Percentiles rank a stretch among this genome's conserved stretches.
Conservation (phyloP, 768 basidiomycete genomes). For the Phlebiopsis flavidoalba region DNA sequence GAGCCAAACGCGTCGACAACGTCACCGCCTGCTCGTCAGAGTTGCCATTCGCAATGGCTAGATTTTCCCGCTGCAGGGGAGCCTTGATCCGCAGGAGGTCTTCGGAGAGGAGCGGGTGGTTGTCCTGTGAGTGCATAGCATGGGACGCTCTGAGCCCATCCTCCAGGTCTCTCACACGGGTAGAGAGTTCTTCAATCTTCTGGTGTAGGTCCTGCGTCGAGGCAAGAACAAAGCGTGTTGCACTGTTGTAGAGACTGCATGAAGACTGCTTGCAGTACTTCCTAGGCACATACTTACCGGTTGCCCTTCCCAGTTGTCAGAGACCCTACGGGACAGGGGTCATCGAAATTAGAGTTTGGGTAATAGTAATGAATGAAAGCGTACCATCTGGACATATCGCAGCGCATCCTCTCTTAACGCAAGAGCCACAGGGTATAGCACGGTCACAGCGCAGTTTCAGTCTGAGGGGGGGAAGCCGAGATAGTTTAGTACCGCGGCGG, state of each 20-base stretch:
- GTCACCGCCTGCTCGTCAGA: slow-evolving; percentile 63
- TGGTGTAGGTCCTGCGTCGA: slow-evolving; percentile 80
- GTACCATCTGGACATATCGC: slow-evolving; percentile 79
- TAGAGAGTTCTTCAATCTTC: slow-evolving; percentile 70
- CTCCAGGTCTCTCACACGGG: slow-evolving; percentile 72
- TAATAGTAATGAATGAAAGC: slow-evolving; percentile 7
- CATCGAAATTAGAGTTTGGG: neutral
- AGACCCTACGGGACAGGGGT: slow-evolving; percentile 44
- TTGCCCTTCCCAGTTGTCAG: slow-evolving; percentile 81
- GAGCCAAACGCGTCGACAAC: slow-evolving; percentile 74
- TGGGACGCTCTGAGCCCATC: slow-evolving; percentile 63
- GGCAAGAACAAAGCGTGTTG: slow-evolving; percentile 66
- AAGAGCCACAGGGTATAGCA: slow-evolving; percentile 71
- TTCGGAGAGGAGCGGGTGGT: slow-evolving; percentile 64
- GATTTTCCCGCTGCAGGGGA: slow-evolving; percentile 61
- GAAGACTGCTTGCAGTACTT: neutral
- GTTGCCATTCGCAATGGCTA: slow-evolving; percentile 31
- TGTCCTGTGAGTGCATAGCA: slow-evolving; percentile 48
- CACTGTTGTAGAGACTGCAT: slow-evolving; percentile 4
- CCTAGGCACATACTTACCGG: slow-evolving; percentile 39
- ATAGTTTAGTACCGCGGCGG: slow-evolving; percentile 9
- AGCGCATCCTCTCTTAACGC: slow-evolving; percentile 74
- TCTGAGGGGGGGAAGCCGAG: slow-evolving; percentile 26
- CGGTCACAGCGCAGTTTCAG: slow-evolving; percentile 74
- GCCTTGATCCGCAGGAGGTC: slow-evolving; percentile 74